phyloP scores from a whole-genome alignment of 179 eudicot genomes.

The Actinidia arguta region DNA sequence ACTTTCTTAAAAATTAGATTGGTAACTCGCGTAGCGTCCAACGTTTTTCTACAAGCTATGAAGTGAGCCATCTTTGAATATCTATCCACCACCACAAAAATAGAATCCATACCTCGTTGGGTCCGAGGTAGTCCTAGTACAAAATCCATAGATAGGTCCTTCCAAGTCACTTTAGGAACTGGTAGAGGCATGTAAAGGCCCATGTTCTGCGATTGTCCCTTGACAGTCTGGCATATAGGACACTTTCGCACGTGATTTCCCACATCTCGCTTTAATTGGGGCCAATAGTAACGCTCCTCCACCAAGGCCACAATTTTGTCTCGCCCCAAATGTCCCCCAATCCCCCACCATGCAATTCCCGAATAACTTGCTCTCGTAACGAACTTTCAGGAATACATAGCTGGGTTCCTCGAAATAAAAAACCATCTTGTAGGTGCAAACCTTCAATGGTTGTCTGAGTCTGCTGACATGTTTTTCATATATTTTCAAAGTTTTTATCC shows the following conservation, averaged over 20 bases:
- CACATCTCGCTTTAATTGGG: not conserved
- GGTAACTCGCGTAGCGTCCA: not conserved
- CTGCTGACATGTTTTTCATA: too few species aligned
- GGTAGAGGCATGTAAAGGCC: too few species aligned
- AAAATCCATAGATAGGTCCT: not conserved
- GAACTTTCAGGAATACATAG: not conserved
- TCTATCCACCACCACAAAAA: not conserved
- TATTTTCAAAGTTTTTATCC: too few species aligned
- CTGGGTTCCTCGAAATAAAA: not conserved
- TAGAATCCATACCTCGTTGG: not conserved
- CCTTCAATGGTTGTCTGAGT: too few species aligned
- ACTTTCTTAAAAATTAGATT: too few species aligned
- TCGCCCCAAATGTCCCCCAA: not conserved
- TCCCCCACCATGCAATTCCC: too few species aligned
- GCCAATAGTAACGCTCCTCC: too few species aligned
- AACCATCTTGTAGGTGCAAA: too few species aligned
- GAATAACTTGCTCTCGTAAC: not conserved
- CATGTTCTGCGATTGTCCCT: not conserved
- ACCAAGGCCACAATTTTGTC: not conserved
- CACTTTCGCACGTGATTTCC: not conserved
- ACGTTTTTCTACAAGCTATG: not conserved
- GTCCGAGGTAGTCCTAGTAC: not conserved
- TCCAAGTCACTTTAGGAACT: too few species aligned
- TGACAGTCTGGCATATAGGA: not conserved
- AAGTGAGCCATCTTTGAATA: not conserved